Base-by-base conservation (phyloP, 345 rosid species). In the Chamaenerion angustifolium region DNA sequence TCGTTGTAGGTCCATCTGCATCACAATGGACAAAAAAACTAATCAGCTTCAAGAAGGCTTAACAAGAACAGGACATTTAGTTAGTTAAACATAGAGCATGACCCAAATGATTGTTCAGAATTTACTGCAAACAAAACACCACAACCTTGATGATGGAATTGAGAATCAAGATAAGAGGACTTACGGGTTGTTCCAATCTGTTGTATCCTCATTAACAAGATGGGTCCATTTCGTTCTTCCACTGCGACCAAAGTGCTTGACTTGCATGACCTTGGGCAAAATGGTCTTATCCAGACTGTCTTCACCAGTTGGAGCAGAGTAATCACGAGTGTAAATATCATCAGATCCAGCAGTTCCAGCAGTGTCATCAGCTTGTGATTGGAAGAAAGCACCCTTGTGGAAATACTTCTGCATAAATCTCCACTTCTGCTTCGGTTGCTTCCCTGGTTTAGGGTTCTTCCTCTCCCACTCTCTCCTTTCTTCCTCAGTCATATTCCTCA, bases 351-450 rank as follows among this genome's bases (percentile, higher is more conserved):
- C 64, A 46, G 64, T 71, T 31, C 64, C 72, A 46, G 69, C 56
- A 9, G 1, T 58, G 35, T 71, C 72, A 54, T 71, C 69, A 2
- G 60, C 15, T 49, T 71, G 52, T 18, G 66, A 41, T 57, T 72
- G 76, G 46, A 72, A 72, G 76, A 72, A 72, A 25, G 70, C 73
- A 61, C 76, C 76, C 61, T 68, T 68, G 53, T 72, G 76, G 51
- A 50, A 72, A 52, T 68, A 68, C 56, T 68, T 72, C 68, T 72
- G 76, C 76, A 72, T 72, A 45, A 68, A 72, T 49, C 59, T 57
- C 76, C 70, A 72, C 56, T 72, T 72, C 59, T 68, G 67, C 65
- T 72, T 72, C 1, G 72, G 13, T 6, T 48, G 43, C 1, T 67
- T 37, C 42, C 58, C 57, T 4, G 64, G 60, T 50, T 64, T 72